Base-by-base conservation (phyloP, 2,329 filamentous ascomycete genomes). In the Raffaelea deltoideospora region DNA sequence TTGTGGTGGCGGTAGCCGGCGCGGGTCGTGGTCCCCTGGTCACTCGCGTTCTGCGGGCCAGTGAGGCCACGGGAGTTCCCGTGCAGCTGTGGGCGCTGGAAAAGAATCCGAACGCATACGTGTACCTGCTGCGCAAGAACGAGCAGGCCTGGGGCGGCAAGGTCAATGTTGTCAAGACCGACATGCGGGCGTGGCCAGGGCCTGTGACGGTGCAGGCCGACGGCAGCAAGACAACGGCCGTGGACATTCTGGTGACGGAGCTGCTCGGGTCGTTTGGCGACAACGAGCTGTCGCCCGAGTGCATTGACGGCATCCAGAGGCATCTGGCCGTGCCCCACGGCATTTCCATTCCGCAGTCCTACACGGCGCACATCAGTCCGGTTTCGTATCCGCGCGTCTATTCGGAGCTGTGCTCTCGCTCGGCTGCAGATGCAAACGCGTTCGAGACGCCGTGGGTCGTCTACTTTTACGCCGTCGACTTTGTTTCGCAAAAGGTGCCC, bases 71-170 rank as follows among this genome's bases (percentile, higher is more conserved):
- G 1, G 78, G 79, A 2, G 78, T 95, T 4, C 65, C 75, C 17
- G 80, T 96, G 35, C 77, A 87, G 47, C 70, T 92, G 32, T 96
- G 86, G 76, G 90, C 84, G 0, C 75, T 98, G 4, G 90, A 98
- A 59, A 98, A 98, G 68, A 98, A 98, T 57, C 90, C 85, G 4
- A 96, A 98, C 51, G 90, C 90, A 1, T 96, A 88, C 53, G 87
- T 98, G 7, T 77, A 95, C 45, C 72, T 98, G 3, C 76, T 94
- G 43, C 72, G 83, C 19, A 85, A 92, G 52, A 96, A 96, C 51
- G 67, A 78, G 44, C 72, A 69, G 15, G 67, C 76, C n/a, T 98
- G 90, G 90, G 69, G 65, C 39, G 75, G 77, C 18, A 70, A 69
- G 37, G 88, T 95, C 17, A 87, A 78, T 2, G 73, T 98, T 23